Conservation (phyloP, 2,329 filamentous ascomycete species). For the Pezicula radicicola region DNA sequence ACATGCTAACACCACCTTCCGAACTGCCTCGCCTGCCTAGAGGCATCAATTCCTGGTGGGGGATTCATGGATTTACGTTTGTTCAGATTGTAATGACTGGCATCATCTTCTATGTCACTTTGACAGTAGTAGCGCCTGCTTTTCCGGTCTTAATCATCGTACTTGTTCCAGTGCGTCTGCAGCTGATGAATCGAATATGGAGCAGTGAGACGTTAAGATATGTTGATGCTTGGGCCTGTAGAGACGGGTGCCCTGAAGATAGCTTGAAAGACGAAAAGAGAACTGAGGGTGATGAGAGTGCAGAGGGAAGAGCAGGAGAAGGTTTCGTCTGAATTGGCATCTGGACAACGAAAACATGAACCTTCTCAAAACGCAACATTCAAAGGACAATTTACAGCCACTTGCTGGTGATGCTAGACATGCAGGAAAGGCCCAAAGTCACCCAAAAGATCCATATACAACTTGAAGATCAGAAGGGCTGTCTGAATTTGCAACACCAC, state of each 20-base stretch:
- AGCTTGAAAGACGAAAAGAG: constrained; percentile 21
- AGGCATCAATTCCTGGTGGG: constrained; percentile 42
- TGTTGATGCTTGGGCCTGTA: constrained; percentile 46
- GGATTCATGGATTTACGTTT: constrained; percentile 57
- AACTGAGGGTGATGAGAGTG: not conserved
- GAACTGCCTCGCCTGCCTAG: constrained; percentile 47
- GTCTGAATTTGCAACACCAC: too few species aligned
- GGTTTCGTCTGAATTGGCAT: not conserved
- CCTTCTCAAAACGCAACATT: not conserved
- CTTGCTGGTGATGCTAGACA: too few species aligned
- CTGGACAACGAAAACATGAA: not conserved
- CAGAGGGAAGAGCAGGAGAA: not conserved
- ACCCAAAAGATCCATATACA: too few species aligned
- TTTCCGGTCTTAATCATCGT: constrained; percentile 63
- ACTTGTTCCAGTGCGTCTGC: constrained; percentile 59
- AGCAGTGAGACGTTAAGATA: constrained; percentile 49
- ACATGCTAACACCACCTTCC: constrained; percentile 50
- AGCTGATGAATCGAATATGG: constrained; percentile 60
- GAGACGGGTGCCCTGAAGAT: constrained; percentile 51
- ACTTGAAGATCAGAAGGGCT: too few species aligned
- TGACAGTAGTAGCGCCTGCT: constrained; percentile 59
- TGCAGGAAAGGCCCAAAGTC: too few species aligned
- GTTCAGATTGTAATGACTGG: constrained; percentile 55
- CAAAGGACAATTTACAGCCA: not conserved
- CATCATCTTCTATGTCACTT: constrained; percentile 59